Evolutionary conservation across 495 filamentous ascomycete species (phyloP).

Genomic region (Penicillium lagena): DNA sequence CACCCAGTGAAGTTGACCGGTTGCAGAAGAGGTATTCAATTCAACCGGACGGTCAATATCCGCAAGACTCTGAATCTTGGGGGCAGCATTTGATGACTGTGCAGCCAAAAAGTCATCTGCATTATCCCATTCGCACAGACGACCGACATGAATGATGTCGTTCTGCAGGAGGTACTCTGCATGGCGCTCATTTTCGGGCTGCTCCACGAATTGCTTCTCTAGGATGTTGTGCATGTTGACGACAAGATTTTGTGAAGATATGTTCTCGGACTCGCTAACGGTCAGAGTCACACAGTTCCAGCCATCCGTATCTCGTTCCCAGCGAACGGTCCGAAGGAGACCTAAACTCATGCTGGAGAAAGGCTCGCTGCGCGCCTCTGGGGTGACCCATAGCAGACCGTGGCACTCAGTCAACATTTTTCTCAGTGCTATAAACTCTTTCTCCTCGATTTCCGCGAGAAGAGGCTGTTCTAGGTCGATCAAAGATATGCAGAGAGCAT

Average conservation of each 20-base stretch:
- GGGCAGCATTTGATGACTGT: constrained; percentile 1
- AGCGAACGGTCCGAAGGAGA: constrained; percentile 19
- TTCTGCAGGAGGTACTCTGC: constrained; percentile 17
- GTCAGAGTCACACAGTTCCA: constrained; percentile 18
- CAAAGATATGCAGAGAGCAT: constrained; percentile 8
- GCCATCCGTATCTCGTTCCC: constrained; percentile 19
- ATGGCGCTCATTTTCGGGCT: constrained; percentile 8
- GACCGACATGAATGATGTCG: constrained; percentile 20
- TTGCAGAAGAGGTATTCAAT: neutral
- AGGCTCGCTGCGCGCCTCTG: neutral
- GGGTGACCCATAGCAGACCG: constrained; percentile 33
- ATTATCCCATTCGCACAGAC: constrained; percentile 13
- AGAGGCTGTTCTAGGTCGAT: constrained; percentile 10
- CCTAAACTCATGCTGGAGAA: constrained; percentile 13
- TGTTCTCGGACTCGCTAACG: constrained; percentile 1
- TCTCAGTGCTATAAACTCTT: constrained; percentile 3
- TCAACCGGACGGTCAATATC: constrained; percentile 5
- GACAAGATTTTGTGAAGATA: neutral
- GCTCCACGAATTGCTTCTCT: constrained; percentile 13
- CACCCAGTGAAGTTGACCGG: constrained; percentile 2
- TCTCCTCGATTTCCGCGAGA: neutral
- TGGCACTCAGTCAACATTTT: constrained; percentile 18
- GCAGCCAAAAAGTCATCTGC: constrained; percentile 14
- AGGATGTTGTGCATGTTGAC: constrained; percentile 7
- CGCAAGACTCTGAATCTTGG: constrained; percentile 1